phyloP scores from a whole-genome alignment of 257 asterid genomes.

The Thymus quinquecostatus region DNA sequence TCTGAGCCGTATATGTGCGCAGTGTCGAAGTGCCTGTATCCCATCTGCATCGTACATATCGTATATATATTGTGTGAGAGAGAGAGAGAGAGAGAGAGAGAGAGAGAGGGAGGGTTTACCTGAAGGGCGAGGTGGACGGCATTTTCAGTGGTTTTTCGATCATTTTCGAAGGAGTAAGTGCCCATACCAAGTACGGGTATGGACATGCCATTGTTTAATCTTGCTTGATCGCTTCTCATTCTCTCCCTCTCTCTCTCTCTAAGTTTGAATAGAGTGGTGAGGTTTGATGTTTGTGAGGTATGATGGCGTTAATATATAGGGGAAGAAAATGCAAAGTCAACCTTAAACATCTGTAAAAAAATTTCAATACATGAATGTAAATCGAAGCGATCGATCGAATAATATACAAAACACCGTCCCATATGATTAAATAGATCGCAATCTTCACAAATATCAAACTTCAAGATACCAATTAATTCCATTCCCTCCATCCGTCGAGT shows the following conservation, averaged over 20 bases:
- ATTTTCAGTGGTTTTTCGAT: constrained; percentile 51
- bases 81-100: too few relatives aligned
- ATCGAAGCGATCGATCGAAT: constrained; percentile 27
- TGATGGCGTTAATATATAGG: constrained; percentile 21
- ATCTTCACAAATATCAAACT: constrained; percentile 33
- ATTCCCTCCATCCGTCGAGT: too few relatives aligned
- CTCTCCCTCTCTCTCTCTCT: constrained; percentile 21
- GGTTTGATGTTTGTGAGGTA: neutral
- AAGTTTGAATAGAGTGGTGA: neutral
- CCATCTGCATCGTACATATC: constrained; percentile 50
- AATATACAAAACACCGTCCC: constrained; percentile 32
- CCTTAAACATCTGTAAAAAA: constrained; percentile 25
- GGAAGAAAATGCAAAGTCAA: constrained; percentile 44
- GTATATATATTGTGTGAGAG: too few relatives aligned
- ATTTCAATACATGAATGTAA: neutral
- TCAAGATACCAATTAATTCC: neutral
- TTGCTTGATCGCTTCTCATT: constrained; percentile 58
- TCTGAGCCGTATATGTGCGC: constrained; percentile 86
- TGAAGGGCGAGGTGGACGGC: constrained; percentile 71
- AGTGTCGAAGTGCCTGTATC: constrained; percentile 80
- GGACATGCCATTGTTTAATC: constrained; percentile 70
- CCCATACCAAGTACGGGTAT: constrained; percentile 81
- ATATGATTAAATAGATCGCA: constrained; percentile 37
- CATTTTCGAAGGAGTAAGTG: constrained; percentile 70
- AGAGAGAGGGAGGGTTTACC: constrained; percentile 36